A percentile compares a stretch with the other conserved stretches of the same genome.
Evolutionary conservation across 805 yeast species (phyloP).

Genomic region (Torulaspora delbrueckii): DNA sequence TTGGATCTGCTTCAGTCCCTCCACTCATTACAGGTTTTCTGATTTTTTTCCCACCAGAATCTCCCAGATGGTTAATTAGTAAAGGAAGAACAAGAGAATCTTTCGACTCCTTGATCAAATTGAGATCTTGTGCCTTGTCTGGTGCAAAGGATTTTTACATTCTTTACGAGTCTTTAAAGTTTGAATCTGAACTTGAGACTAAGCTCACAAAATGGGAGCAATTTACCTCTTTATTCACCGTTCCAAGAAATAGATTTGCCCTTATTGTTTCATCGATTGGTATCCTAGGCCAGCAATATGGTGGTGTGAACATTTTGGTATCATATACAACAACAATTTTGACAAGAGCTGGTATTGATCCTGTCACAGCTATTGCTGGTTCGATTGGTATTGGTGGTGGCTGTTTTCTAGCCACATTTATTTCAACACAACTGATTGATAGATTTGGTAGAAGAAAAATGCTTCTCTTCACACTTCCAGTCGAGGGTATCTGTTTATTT

Average conservation of each 20-base stretch:
- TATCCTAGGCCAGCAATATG: slow-evolving; percentile 63
- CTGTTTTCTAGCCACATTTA: slow-evolving; percentile 49
- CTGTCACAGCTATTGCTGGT: slow-evolving; percentile 49
- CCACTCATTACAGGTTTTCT: slow-evolving; percentile 41
- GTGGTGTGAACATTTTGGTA: slow-evolving; percentile 66
- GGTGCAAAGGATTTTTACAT: slow-evolving; percentile 47
- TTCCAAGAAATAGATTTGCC: slow-evolving; percentile 51
- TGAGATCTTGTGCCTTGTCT: slow-evolving; percentile 44
- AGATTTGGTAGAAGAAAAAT: slow-evolving; percentile 63
- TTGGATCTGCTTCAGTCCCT: slow-evolving; percentile 63
- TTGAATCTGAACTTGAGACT: slow-evolving; percentile 41
- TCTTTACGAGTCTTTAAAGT: slow-evolving; percentile 28
- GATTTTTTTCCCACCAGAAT: slow-evolving; percentile 50
- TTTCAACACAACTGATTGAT: slow-evolving; percentile 56
- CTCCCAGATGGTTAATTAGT: slow-evolving; percentile 66
- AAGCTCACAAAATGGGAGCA: slow-evolving; percentile 52
- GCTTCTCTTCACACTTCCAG: slow-evolving; percentile 53
- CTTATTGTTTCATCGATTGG: slow-evolving; percentile 59
- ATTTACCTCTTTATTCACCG: slow-evolving; percentile 42
- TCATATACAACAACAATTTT: slow-evolving; percentile 57
- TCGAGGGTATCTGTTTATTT: slow-evolving; percentile 52
- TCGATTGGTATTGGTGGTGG: slow-evolving; percentile 57
- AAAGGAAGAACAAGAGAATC: slow-evolving; percentile 50
- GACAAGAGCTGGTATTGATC: slow-evolving; percentile 48
- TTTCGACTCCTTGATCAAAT: slow-evolving; percentile 39